phyloP scores from a whole-genome alignment of 805 yeast species.

The Pichia cephalocereana region DNA sequence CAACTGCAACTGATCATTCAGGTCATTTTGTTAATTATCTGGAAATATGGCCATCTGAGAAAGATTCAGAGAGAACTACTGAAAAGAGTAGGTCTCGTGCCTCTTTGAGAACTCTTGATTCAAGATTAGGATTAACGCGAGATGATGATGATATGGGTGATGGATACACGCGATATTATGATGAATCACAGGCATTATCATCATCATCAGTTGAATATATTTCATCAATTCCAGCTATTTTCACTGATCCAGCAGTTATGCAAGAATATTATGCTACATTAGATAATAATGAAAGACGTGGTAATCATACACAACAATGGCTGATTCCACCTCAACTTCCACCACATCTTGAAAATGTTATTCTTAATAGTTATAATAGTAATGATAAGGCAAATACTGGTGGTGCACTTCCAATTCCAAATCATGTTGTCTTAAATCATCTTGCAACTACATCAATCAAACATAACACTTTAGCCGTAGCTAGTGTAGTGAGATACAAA shows the following conservation, averaged over 20 bases:
- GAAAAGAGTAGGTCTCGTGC: slow-evolving; percentile 13
- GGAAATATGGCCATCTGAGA: slow-evolving; percentile 43
- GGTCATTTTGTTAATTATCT: slow-evolving; percentile 92
- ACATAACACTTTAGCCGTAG: slow-evolving; percentile 89
- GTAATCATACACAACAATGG: slow-evolving; percentile 26
- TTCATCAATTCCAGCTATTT: slow-evolving; percentile 63
- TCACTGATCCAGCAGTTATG: slow-evolving; percentile 80
- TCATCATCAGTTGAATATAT: slow-evolving; percentile 34
- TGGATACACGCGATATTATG: slow-evolving; percentile 71
- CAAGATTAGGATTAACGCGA: slow-evolving; percentile 52
- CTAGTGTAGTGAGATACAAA: slow-evolving; percentile 80
- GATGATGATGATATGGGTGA: slow-evolving; percentile 79
- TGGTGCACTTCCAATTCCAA: slow-evolving; percentile 88
- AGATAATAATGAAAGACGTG: slow-evolving; percentile 34
- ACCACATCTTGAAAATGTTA: slow-evolving; percentile 92
- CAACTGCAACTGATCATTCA: slow-evolving; percentile 96
- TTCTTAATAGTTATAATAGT: slow-evolving; percentile 61
- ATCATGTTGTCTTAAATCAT: slow-evolving; percentile 89
- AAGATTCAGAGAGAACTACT: slow-evolving; percentile 13
- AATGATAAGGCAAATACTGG: slow-evolving; percentile 69
- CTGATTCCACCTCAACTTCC: slow-evolving; percentile 95
- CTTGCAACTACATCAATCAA: slow-evolving; percentile 93
- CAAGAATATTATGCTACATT: slow-evolving; percentile 73
- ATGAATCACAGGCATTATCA: slow-evolving; percentile 14
- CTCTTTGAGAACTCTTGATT: slow-evolving; percentile 38